A percentile compares a stretch with the other conserved stretches of the same genome.
phyloP scores from a whole-genome alignment of 257 asterid genomes.

The Gentiana straminea region DNA sequence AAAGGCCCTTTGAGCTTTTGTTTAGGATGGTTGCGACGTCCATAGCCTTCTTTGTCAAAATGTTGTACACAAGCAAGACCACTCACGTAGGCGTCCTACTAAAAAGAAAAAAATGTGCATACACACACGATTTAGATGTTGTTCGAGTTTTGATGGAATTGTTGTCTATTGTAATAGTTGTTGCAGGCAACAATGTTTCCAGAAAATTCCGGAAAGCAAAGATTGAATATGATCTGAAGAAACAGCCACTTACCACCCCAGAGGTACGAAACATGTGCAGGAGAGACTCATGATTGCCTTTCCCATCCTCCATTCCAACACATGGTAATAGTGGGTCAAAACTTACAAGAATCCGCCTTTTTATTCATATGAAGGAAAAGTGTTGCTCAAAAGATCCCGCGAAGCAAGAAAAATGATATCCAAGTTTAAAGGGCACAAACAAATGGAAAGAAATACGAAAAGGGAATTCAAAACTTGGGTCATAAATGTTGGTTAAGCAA shows the following conservation, averaged over 20 bases:
- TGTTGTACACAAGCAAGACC: constrained; percentile 12
- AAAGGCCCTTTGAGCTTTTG: constrained; percentile 23
- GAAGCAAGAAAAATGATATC: background rate
- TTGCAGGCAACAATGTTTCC: background rate
- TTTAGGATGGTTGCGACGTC: constrained; percentile 4
- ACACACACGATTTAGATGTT: background rate
- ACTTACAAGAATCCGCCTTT: constrained; percentile 50
- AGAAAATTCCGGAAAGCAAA: background rate
- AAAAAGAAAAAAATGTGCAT: background rate
- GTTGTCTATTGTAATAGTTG: no score
- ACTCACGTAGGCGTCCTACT: constrained; percentile 45
- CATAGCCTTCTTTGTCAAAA: constrained; percentile 6
- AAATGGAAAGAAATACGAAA: no score
- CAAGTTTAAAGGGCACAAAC: no score
- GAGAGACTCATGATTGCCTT: constrained; percentile 11
- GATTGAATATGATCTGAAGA: background rate
- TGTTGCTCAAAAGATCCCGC: background rate
- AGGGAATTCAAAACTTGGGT: no score
- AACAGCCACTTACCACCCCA: constrained; percentile 38
- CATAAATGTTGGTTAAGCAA: no score
- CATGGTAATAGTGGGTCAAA: constrained; percentile 31
- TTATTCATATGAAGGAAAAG: background rate
- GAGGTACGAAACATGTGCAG: constrained; percentile 22
- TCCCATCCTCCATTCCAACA: constrained; percentile 11
- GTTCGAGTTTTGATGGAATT: no score